Evolutionary conservation across 164 flowering plant species (phyloP).

Genomic region (Pachysandra terminalis): DNA sequence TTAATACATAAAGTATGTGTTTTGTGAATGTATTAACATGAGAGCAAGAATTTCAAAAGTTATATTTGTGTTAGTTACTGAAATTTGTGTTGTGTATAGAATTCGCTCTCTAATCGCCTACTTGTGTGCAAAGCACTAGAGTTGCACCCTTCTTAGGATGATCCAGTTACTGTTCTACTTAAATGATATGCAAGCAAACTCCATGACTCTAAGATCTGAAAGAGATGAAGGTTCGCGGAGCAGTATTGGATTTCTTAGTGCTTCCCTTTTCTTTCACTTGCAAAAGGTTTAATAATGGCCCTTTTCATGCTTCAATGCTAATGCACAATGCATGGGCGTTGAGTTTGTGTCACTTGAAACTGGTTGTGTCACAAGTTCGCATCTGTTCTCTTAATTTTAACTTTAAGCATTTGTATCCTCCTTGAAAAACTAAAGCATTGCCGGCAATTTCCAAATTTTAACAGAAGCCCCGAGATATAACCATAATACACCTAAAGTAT

Average conservation of each 20-base stretch:
- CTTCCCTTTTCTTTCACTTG: not conserved
- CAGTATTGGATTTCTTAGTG: not conserved
- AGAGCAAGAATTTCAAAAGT: too few species aligned
- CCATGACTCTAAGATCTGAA: not conserved
- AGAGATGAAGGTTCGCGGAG: not conserved
- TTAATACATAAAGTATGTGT: too few species aligned
- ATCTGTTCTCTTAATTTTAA: too few species aligned
- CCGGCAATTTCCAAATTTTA: not conserved
- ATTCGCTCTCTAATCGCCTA: too few species aligned
- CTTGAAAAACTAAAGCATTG: not conserved
- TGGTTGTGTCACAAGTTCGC: not conserved
- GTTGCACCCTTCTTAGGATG: not conserved
- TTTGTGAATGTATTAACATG: too few species aligned
- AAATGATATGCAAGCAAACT: not conserved
- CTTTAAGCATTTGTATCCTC: not conserved
- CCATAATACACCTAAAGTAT: too few species aligned
- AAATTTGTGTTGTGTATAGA: too few species aligned
- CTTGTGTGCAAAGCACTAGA: not conserved
- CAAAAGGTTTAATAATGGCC: not conserved
- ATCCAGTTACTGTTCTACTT: too few species aligned
- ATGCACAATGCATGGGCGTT: not conserved
- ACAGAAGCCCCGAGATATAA: too few species aligned
- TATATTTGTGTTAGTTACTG: too few species aligned
- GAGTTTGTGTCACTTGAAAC: not conserved
- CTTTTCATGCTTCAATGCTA: not conserved